Percentiles rank a stretch among this genome's conserved stretches.
Evolutionary conservation across 345 rosid species (phyloP).

Genomic region (Euphorbia lathyris): DNA sequence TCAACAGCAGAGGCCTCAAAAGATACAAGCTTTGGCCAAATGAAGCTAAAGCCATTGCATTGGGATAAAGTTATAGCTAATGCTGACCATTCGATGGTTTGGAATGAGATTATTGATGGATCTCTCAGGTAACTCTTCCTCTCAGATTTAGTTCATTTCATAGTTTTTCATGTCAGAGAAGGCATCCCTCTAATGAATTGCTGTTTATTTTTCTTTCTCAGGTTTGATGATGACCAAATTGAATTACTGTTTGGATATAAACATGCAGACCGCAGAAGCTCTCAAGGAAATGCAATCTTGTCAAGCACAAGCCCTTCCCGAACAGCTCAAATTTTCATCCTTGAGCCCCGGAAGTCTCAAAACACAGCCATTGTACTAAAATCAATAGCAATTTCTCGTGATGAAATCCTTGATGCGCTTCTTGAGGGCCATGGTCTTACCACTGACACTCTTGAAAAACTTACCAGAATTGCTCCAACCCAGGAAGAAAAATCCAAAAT

Average conservation of each 20-base stretch:
- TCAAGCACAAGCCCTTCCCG: constrained; percentile 25
- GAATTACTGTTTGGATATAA: constrained; percentile 48
- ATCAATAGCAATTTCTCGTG: constrained; percentile 41
- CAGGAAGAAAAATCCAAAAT: constrained; percentile 59
- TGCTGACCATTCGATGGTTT: constrained; percentile 60
- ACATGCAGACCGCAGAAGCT: constrained; percentile 15
- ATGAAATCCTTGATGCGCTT: constrained; percentile 44
- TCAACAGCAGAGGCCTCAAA: constrained; percentile 26
- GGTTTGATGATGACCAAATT: constrained; percentile 53
- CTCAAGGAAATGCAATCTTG: constrained; percentile 6
- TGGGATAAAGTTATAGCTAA: constrained; percentile 62
- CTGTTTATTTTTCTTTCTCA: constrained; percentile 22
- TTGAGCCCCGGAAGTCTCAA: constrained; percentile 53
- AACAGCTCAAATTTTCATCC: constrained; percentile 39
- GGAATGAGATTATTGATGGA: constrained; percentile 62
- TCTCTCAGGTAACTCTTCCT: constrained; percentile 42
- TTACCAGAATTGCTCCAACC: constrained; percentile 59
- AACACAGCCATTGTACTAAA: constrained; percentile 55
- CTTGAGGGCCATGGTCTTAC: constrained; percentile 49
- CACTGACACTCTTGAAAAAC: constrained; percentile 65
- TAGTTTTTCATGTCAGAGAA: background rate
- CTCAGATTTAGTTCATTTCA: background rate
- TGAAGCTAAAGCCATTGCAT: constrained; percentile 54
- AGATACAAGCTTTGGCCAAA: constrained; percentile 25
- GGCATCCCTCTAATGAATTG: background rate